Conservation (phyloP, 1,284 basidiomycete genomes). For the Rhizoctonia solani region DNA sequence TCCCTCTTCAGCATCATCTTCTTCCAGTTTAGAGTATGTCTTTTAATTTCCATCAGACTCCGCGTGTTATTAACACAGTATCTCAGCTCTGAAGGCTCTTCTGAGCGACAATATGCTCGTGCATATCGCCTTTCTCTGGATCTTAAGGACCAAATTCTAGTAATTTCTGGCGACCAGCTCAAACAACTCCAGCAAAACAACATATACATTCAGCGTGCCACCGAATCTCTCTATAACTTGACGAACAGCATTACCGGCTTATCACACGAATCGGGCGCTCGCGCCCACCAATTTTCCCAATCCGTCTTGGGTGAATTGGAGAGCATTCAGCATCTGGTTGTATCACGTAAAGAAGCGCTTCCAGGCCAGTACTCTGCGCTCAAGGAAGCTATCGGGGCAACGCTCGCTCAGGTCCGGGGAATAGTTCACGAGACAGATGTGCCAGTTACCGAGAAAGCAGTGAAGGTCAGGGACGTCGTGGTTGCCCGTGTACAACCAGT, state of each 20-base stretch:
- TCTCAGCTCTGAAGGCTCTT: constrained; percentile 11
- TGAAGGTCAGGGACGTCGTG: constrained; percentile 34
- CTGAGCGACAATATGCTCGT: constrained; percentile 65
- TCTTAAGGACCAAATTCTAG: constrained; percentile 62
- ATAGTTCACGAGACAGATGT: constrained; percentile 35
- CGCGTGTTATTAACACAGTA: background rate
- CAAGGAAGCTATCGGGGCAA: constrained; percentile 29
- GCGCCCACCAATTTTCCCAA: constrained; percentile 36
- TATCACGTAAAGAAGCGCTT: constrained; percentile 17
- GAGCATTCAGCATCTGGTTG: constrained; percentile 37
- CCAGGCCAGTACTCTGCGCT: constrained; percentile 10
- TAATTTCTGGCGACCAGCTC: constrained; percentile 70
- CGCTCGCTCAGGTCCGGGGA: constrained; percentile 33
- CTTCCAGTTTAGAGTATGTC: constrained; percentile 13
- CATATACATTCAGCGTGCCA: constrained; percentile 66
- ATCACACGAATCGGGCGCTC: constrained; percentile 36
- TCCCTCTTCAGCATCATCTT: background rate
- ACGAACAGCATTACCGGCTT: constrained; percentile 52
- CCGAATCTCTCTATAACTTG: constrained; percentile 66
- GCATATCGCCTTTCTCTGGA: constrained; percentile 65
- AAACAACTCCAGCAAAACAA: constrained; percentile 71
- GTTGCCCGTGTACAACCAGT: constrained; percentile 34
- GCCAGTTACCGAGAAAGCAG: constrained; percentile 36
- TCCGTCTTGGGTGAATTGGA: constrained; percentile 40
- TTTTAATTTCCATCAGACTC: background rate